phyloP scores from a whole-genome alignment of 495 filamentous ascomycete genomes.

The Aspergillus sparsus region DNA sequence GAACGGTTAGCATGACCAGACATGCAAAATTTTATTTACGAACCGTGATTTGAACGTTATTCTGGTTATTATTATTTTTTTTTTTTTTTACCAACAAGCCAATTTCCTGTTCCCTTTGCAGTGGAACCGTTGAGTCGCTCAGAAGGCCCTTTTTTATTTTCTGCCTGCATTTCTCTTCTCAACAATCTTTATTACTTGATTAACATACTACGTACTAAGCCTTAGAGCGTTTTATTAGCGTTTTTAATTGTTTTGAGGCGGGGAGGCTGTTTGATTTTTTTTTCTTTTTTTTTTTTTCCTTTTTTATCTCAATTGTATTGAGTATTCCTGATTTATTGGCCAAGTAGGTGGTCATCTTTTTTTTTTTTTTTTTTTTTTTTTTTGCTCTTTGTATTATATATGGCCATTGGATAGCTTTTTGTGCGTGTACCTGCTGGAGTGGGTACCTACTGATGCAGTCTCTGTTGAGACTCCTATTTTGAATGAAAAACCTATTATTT shows the following conservation, averaged over 20 bases:
- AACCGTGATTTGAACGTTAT: slow-evolving; percentile 9
- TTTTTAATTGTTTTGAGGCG: slow-evolving; percentile 1
- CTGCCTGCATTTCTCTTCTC: background rate
- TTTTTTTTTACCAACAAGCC: background rate
- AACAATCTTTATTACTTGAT: too few species aligned
- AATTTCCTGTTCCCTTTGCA: background rate
- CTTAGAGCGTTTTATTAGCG: slow-evolving; percentile 5
- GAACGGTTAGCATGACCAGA: slow-evolving; percentile 1
- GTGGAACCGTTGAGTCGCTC: background rate
- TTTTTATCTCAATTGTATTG: slow-evolving; percentile 3
- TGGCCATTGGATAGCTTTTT: slow-evolving; percentile 1
- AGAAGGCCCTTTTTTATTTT: slow-evolving; percentile 1
- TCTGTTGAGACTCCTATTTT: background rate
- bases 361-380: background rate
- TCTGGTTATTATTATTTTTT: slow-evolving; percentile 12
- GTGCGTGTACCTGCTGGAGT: slow-evolving; percentile 1
- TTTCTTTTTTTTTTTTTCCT: slow-evolving; percentile 1
- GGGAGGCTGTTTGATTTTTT: too few species aligned
- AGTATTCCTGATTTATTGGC: slow-evolving; percentile 1
- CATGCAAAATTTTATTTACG: background rate
- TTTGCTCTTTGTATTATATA: slow-evolving; percentile 1
- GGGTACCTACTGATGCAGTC: background rate
- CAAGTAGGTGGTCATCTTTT: background rate
- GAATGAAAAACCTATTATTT: background rate
- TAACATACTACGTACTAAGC: background rate